Evolutionary conservation across 176 grass and related monocot genomes (phyloP).

Genomic region (Poa pratensis): DNA sequence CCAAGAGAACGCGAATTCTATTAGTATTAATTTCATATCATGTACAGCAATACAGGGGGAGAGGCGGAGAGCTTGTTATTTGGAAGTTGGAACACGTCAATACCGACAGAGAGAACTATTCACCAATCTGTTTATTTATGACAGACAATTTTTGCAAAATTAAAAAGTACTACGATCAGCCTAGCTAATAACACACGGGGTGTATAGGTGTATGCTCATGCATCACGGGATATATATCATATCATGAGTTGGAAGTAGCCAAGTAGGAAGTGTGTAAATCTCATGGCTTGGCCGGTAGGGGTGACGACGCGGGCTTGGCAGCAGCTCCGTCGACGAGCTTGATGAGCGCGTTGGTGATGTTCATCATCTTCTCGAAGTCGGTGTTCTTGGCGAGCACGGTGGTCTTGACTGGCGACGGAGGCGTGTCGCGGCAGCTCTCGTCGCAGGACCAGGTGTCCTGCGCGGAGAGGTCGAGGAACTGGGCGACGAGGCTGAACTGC

Average conservation of each 20-base stretch:
- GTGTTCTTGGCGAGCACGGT: constrained; percentile 40
- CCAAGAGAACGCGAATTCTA: background rate
- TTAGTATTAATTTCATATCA: background rate
- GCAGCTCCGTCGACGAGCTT: background rate
- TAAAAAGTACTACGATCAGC: background rate
- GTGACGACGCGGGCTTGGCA: background rate
- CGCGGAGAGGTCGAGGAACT: constrained; percentile 35
- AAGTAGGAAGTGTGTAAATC: background rate
- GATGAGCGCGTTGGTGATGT: constrained; percentile 40
- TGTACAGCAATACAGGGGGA: too few species aligned
- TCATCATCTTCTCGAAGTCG: constrained; percentile 39
- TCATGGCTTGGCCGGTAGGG: background rate
- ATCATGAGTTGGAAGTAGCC: background rate
- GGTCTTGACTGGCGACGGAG: background rate
- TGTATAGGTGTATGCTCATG: too few species aligned
- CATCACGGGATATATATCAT: background rate
- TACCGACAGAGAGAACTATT: too few species aligned
- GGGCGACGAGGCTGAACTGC: background rate
- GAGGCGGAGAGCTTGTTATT: background rate
- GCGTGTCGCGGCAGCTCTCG: constrained; percentile 28
- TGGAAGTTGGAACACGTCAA: too few species aligned
- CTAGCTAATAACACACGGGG: background rate
- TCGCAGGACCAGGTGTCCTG: constrained; percentile 47
- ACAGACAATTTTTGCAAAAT: background rate
- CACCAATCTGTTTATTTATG: background rate